Evolutionary conservation across 2,329 filamentous ascomycete genomes (phyloP), one percentile per base, ranked within the genome.

Genomic region (Pyrenochaeta sp.): DNA sequence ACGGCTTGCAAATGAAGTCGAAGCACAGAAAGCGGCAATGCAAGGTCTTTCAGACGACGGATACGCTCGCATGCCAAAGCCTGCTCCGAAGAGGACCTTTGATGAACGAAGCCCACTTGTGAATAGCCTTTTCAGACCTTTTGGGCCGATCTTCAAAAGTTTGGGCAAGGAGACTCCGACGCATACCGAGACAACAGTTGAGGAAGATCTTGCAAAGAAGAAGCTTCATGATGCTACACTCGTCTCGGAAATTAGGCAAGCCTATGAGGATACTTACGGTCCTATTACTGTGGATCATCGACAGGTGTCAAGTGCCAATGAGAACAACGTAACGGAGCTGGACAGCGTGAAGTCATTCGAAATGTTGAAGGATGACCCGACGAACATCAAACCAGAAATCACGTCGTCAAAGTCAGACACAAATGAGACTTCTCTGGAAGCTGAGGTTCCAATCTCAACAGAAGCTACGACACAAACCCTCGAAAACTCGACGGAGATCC

Each of bases 121-220:
- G 3, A 51, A 68, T 26, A 69, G 66, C 34, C 46, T 65, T 8
- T 68, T 67, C 39, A 52, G 66, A 30, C 66, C 66, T 0, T 69
- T 70, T 39, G 54, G 50, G 2, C 43, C 54, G 13, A 60, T 59
- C 9, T 15, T 70, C 7, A 55, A 61, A 9, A 63, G 50, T 24
- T 35, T 70, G 31, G 53, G 58, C 15, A 61, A 52, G 30, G 50
- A 63, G 4, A 27, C 15, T 3, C 38, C 51, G 6, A 32, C 27
- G 38, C 14, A 41, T 19, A 35, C n/a, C 7, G 44, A 47, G 29
- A 44, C 26, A 24, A 47, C 51, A 4, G 43, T 41, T 8, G 31
- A 27, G 20, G 43, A 54, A 8, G 43, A 48, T 7, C 43, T 51
- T 2, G 39, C 39, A 18, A 41, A 48, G 37, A 51, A 55, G 31